Evolutionary conservation across 768 basidiomycete genomes (phyloP).

Genomic region (Lactifluus subvellereus): DNA sequence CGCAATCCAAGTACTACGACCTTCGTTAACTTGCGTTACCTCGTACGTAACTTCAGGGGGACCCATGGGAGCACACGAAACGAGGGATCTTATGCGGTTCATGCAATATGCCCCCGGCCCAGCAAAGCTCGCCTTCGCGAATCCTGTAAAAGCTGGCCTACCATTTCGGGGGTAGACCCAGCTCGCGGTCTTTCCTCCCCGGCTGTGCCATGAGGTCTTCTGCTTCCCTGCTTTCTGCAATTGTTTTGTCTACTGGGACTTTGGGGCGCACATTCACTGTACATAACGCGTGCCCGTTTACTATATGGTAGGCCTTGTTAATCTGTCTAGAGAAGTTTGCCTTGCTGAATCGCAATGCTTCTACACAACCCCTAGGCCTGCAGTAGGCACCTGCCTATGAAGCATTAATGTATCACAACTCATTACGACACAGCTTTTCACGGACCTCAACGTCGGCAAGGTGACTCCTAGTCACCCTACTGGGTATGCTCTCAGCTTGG

Average conservation of each 20-base stretch:
- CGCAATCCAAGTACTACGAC: too few species aligned
- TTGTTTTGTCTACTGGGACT: too few species aligned
- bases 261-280: constrained; percentile 35
- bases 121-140: too few species aligned
- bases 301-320: constrained; percentile 33
- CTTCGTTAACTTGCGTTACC: too few species aligned
- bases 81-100: too few species aligned
- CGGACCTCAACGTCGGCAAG: constrained; percentile 31
- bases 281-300: constrained; percentile 40
- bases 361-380: constrained; percentile 26
- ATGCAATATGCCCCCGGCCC: too few species aligned
- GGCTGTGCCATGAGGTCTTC: neutral
- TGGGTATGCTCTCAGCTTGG: constrained; percentile 23
- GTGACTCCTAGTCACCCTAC: constrained; percentile 30
- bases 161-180: neutral
- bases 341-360: neutral
- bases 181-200: neutral
- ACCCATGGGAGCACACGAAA: too few species aligned
- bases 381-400: constrained; percentile 24
- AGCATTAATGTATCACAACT: neutral
- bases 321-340: too few species aligned
- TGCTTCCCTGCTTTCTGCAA: neutral
- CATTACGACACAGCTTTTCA: constrained; percentile 28
- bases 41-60: too few species aligned
- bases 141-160: neutral